These are phyloP conservation scores for Mortierella sp. DNA, from an alignment of 371 early-diverging fungal genomes.

Conservation along the genomic window DNA sequence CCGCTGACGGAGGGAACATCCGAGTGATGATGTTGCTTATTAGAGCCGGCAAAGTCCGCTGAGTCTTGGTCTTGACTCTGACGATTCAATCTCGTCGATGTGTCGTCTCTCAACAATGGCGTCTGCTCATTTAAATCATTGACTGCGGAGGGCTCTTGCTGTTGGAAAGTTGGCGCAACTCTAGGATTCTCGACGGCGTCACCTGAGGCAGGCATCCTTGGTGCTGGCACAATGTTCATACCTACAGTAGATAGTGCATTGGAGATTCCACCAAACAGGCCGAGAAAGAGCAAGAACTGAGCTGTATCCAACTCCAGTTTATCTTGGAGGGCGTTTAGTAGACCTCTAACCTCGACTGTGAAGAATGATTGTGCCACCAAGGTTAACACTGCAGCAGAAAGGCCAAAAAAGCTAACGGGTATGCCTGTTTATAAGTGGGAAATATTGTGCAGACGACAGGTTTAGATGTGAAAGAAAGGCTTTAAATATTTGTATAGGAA, in stretches of 20 bases:
- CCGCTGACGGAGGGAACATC: constrained; percentile 30
- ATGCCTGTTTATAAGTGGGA: constrained; percentile 19
- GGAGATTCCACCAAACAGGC: constrained; percentile 24
- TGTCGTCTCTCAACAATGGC: constrained; percentile 15
- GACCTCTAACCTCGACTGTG: constrained; percentile 4
- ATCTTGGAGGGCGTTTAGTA: neutral
- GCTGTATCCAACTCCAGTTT: constrained; percentile 32
- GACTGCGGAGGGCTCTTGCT: neutral
- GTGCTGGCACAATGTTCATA: constrained; percentile 23
- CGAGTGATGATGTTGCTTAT: neutral
- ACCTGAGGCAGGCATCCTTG: neutral
- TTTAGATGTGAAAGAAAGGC: no score
- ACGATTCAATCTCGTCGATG: neutral
- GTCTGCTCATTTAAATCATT: constrained; percentile 14
- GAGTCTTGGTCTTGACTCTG: neutral
- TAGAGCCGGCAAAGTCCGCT: neutral
- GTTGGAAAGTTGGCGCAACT: neutral
- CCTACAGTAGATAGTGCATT: constrained; percentile 28
- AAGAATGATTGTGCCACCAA: constrained; percentile 33
- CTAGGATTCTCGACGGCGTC: neutral
- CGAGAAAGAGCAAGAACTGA: constrained; percentile 38
- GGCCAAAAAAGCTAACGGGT: constrained; percentile 47
- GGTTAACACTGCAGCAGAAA: constrained; percentile 41
- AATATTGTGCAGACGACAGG: neutral
- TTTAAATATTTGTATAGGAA: neutral